phyloP scores from a whole-genome alignment of 1,139 yeast genomes.

The Saccharomyces hybrid region DNA sequence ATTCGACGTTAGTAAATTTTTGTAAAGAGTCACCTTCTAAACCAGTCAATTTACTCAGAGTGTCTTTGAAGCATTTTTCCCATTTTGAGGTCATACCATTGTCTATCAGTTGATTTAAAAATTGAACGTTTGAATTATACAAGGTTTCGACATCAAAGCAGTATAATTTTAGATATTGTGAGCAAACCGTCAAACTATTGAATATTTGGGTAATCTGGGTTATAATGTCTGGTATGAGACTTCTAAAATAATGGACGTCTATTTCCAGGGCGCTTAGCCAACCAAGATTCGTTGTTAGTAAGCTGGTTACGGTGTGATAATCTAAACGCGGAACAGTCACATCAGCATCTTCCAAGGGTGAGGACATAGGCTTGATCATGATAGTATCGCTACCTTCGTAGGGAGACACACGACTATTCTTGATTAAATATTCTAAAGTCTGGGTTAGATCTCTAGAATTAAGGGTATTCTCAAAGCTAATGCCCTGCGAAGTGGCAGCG shows the following conservation, averaged over 20 bases:
- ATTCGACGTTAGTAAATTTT: slow-evolving; percentile 27
- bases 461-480: not conserved
- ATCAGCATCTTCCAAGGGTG: slow-evolving; percentile 36
- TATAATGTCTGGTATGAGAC: slow-evolving; percentile 23
- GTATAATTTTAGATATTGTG: slow-evolving; percentile 51
- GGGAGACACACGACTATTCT: not conserved
- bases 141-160: slow-evolving; percentile 45
- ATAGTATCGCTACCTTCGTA: not conserved
- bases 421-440: not conserved
- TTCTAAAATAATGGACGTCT: slow-evolving; percentile 35
- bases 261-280: slow-evolving; percentile 47
- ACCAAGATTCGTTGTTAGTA: slow-evolving; percentile 42
- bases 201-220: slow-evolving; percentile 36
- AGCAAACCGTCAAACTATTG: slow-evolving; percentile 47
- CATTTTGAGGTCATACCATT: slow-evolving; percentile 46
- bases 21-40: slow-evolving; percentile 34
- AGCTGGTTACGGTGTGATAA: slow-evolving; percentile 25
- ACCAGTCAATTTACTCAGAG: slow-evolving; percentile 31
- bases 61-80: slow-evolving; percentile 37
- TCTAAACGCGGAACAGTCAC: slow-evolving; percentile 10
- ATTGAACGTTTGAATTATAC: slow-evolving; percentile 43
- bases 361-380: slow-evolving; percentile 38
- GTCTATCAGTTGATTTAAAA: slow-evolving; percentile 40
- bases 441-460: not conserved
- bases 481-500: not conserved